phyloP scores from a whole-genome alignment of 176 grass and related monocot genomes.

The Ananas comosus region DNA sequence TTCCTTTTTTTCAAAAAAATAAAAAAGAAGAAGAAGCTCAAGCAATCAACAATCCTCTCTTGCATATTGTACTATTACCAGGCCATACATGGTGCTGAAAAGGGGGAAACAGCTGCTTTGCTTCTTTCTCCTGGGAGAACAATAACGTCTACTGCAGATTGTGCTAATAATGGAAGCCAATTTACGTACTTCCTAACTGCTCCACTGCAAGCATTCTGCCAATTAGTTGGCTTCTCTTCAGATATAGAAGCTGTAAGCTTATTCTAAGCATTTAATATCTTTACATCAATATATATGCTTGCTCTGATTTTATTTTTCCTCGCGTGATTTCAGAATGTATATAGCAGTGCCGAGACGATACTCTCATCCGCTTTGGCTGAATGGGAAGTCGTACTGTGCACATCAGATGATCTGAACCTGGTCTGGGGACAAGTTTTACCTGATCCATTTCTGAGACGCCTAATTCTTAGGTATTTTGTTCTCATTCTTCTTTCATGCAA shows the following conservation, averaged over 20 bases:
- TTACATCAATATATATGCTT: neutral
- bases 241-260: constrained; percentile 55
- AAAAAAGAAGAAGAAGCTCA: neutral
- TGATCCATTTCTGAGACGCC: constrained; percentile 76
- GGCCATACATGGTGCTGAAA: constrained; percentile 80
- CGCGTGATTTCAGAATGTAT: constrained; percentile 52
- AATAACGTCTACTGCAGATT: constrained; percentile 43
- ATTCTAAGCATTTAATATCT: constrained; percentile 7
- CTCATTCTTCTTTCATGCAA: neutral
- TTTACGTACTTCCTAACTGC: constrained; percentile 97
- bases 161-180: constrained; percentile 48
- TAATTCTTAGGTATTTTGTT: constrained; percentile 62
- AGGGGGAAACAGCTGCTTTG: constrained; percentile 66
- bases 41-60: neutral
- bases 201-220: constrained; percentile 90
- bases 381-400: constrained; percentile 72
- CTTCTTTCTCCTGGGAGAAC: constrained; percentile 73
- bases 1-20: neutral
- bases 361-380: constrained; percentile 76
- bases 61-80: constrained; percentile 27
- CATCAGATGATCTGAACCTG: constrained; percentile 48
- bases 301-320: constrained; percentile 1
- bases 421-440: constrained; percentile 89
- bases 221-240: constrained; percentile 68
- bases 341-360: constrained; percentile 50